These are phyloP conservation scores for Ganoderma boninense DNA, from an alignment of 1,284 basidiomycete genomes.

Conservation along the genomic window DNA sequence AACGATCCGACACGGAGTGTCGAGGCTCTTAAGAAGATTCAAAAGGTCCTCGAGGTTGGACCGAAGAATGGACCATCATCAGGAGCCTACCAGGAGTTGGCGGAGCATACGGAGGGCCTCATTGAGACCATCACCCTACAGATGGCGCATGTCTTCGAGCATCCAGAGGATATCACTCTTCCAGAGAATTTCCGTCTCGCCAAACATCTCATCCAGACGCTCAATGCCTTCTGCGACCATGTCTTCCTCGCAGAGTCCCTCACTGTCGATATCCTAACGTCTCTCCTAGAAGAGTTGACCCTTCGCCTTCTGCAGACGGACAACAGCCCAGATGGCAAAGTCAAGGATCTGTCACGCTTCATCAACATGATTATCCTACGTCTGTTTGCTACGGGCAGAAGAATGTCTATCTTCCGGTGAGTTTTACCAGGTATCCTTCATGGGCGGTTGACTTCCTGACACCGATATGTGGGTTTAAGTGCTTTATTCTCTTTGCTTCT, in stretches of 20 bases:
- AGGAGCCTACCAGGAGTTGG: constrained; percentile 77
- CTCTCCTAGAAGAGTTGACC: constrained; percentile 88
- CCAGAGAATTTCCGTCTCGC: constrained; percentile 89
- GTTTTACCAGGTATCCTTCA: constrained; percentile 36
- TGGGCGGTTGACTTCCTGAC: constrained; percentile 11
- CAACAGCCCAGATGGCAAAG: constrained; percentile 76
- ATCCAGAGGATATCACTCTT: constrained; percentile 73
- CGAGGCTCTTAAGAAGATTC: constrained; percentile 93
- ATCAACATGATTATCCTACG: constrained; percentile 98
- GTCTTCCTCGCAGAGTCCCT: constrained; percentile 82
- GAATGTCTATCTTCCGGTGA: constrained; percentile 93
- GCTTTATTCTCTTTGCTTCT: constrained; percentile 86
- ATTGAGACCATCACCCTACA: constrained; percentile 89
- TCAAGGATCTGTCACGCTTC: constrained; percentile 92
- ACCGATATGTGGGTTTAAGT: constrained; percentile 42
- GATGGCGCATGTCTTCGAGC: constrained; percentile 90
- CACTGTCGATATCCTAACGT: constrained; percentile 81
- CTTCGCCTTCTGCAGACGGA: constrained; percentile 92
- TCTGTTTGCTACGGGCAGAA: constrained; percentile 89
- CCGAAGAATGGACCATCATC: constrained; percentile 77
- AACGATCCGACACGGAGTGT: constrained; percentile 88
- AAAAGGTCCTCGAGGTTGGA: constrained; percentile 79
- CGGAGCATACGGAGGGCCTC: constrained; percentile 86
- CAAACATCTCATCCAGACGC: constrained; percentile 95
- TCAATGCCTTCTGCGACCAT: constrained; percentile 93